Evolutionary conservation across 257 asterid species (phyloP), one percentile per base, ranked within the genome.

Genomic region (Avicennia marina): DNA sequence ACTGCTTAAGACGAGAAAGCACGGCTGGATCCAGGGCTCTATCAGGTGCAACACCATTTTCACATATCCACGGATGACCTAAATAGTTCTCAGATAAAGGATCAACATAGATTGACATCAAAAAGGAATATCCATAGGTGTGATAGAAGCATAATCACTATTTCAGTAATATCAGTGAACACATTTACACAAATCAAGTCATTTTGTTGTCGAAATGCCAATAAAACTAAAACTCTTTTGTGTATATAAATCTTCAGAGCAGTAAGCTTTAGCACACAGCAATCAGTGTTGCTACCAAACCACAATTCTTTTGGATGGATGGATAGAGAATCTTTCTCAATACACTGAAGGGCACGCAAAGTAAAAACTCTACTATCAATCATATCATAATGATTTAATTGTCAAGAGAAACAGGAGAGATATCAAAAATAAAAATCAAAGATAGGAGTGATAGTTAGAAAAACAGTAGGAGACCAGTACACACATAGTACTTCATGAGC

Each of bases 31-130:
- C 95, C 40, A 85, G 67, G 50, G 83, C 75, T 76, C 80, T 77
- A 74, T 85, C 90, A 50, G 95, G 95, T 54, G 95, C 95, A 51
- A 85, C 89, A 22, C 95, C 95, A 58, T 85, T 80, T 78, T 82
- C 84, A 67, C 82, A 80, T 47, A 85, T 80, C 91, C 95, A 82
- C 64, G 95, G 91, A 74, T 85, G 91, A 74, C 88, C 91, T 85
- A 34, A 44, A 61, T 49, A 27, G n/a, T 62, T 54, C 57, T 19
- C 15, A 45, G 19, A 27, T 24, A 39, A 10, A 47, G 63, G 51
- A 42, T 19, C 49, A 49, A 22, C 32, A 64, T 20, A 27, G 15
- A 58, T 54, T 52, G 31, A 16, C 44, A 56, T 36, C 21, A 49
- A 34, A 41, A 16, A 26, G 11, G 31, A 34, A 25, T 22, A 31